These are phyloP conservation scores for Anthoceros angustus DNA, from an alignment of 225 moss, liverwort and hornwort species.

Conservation along the genomic window DNA sequence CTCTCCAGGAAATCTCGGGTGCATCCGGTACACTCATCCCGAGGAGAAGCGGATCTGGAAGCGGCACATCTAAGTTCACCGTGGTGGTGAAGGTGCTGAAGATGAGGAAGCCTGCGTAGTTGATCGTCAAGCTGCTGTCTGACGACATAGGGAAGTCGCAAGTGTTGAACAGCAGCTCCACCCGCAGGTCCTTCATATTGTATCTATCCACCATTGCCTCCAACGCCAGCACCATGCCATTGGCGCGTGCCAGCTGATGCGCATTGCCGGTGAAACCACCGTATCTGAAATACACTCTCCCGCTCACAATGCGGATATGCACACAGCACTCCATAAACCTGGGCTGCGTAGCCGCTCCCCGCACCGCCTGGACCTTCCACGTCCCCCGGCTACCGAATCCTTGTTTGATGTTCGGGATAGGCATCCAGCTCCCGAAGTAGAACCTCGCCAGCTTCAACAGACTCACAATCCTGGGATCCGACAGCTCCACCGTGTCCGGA, in stretches of 20 bases:
- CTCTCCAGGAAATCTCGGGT: not conserved
- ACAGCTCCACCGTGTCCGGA: not conserved
- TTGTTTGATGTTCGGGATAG: not conserved
- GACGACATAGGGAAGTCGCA: not conserved
- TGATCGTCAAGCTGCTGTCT: conserved; percentile 5
- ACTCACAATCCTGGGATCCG: not conserved
- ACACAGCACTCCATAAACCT: conserved; percentile 2
- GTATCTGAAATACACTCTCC: not conserved
- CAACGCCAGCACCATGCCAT: conserved; percentile 2
- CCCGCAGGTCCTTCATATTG: not conserved
- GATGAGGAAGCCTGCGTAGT: conserved; percentile 3
- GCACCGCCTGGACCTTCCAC: not conserved
- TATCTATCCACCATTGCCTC: not conserved
- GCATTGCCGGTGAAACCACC: not conserved
- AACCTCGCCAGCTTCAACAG: conserved; percentile 3
- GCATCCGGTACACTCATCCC: not conserved
- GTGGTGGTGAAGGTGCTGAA: conserved; percentile 3
- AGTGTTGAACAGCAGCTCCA: conserved; percentile 4
- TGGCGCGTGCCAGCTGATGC: not conserved
- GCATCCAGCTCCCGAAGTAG: conserved; percentile 4
- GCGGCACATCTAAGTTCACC: not conserved
- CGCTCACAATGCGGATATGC: not conserved
- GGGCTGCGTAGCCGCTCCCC: not conserved
- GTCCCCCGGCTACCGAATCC: conserved; percentile 3
- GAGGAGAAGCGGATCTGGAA: not conserved